Evolutionary conservation across 2,329 filamentous ascomycete genomes (phyloP), one percentile per base, ranked within the genome.

Genomic region (Leptodontidium sp.): DNA sequence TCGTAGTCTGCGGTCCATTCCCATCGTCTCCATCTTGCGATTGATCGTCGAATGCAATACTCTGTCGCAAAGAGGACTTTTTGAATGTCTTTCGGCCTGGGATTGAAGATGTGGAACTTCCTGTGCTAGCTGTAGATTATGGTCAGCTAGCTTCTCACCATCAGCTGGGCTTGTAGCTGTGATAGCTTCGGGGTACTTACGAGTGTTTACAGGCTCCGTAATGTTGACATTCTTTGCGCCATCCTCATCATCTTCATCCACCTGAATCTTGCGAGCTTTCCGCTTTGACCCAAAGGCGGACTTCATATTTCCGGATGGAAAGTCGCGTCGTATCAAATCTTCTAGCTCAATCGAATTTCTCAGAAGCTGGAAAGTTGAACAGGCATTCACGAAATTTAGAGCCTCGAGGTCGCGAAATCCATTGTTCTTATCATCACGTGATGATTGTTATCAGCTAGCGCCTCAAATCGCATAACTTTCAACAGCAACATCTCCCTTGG

Each of bases 221-320:
- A 59, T 69, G 57, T 53, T 62, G 29, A 32, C 62, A 49, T 69
- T 64, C 61, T 69, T 73, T 68, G 78, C 76, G 58, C 65, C 72
- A 55, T 78, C 77, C 49, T 90, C 90, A 3, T 92, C 89, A 14
- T 90, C 88, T 55, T 93, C 91, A 52, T 88, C 84, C 0, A 88
- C 84, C 58, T 89, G 91, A 74, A 97, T 92, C 76, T 94, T 91
- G 73, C 92, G 91, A 58, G 92, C 90, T 74, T 96, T 94, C 72
- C 88, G 82, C 75, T 88, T 90, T 1, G 83, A 79, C 4, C 82
- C 83, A 67, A 90, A 90, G 15, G 74, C 68, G 9, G 75, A 75
- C 52, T 75, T 78, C 75, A 77, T 78, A 50, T 45, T 70, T 7
- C 2, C 32, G 17, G 29, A 17, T 59, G n/a, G 50, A 17, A 29